A percentile compares a stretch with the other conserved stretches of the same genome.
Evolutionary conservation across 202 grass and related monocot species (phyloP).

Genomic region (Schoenoplectus triqueter): DNA sequence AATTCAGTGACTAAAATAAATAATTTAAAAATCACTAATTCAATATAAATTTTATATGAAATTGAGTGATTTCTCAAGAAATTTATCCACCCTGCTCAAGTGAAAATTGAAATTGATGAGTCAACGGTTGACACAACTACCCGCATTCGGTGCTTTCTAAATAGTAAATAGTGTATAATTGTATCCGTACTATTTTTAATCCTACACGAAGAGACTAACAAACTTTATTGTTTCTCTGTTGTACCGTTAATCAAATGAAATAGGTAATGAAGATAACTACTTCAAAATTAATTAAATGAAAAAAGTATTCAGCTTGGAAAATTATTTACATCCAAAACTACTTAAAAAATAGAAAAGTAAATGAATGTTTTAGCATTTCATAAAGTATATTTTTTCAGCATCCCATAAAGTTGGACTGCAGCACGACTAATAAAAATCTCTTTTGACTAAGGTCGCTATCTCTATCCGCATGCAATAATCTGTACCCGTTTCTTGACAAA

Average conservation of each 20-base stretch:
- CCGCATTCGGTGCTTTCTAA: not conserved
- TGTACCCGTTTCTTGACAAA: not conserved
- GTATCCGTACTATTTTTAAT: not conserved
- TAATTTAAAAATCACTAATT: too few species aligned
- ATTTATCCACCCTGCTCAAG: not conserved
- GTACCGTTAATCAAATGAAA: not conserved
- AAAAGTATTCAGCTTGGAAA: too few species aligned
- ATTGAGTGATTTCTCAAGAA: too few species aligned
- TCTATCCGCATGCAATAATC: constrained; percentile 32
- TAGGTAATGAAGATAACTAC: not conserved
- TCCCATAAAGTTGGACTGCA: not conserved
- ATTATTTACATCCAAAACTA: too few species aligned
- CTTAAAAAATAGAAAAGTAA: not conserved
- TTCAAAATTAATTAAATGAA: too few species aligned
- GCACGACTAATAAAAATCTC: not conserved
- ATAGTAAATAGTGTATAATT: not conserved
- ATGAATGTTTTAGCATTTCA: constrained; percentile 11
- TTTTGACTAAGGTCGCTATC: constrained; percentile 28
- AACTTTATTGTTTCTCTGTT: too few species aligned
- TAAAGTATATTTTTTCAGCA: not conserved
- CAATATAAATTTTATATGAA: too few species aligned
- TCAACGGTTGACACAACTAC: not conserved
- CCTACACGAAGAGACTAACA: not conserved
- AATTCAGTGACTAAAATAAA: too few species aligned
- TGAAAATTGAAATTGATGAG: not conserved